Base-by-base conservation (phyloP, 768 basidiomycete species). In the Amanita jacksonii region DNA sequence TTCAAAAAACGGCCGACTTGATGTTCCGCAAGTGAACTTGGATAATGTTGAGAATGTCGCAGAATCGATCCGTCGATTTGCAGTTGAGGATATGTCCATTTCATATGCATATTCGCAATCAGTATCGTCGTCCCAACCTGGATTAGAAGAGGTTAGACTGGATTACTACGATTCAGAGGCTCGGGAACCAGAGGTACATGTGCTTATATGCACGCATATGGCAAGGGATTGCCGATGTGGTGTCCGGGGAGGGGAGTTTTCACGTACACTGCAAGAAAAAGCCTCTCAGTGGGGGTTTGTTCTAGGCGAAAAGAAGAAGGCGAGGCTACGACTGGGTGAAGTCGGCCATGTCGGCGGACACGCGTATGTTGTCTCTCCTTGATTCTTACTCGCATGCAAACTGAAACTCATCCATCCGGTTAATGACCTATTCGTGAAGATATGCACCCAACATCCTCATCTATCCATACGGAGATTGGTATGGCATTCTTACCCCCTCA, bases 341-440 rank as follows among this genome's bases (percentile, higher is more conserved):
- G 73, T 81, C 5, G 82, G 73, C 2, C 88, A 92, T 59, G 78
- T 92, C 40, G 88, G 89, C 1, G 86, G 86, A 19, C 88, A 92
- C 61, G 71, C 85, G 87, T 85, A 54, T 56, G 79, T 69, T 6
- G 16, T 58, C 57, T 46, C 44, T 44, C 50, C 16, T 42, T 20
- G 34, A 25, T 19, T 34, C 40, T 4, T 15, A 35, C 18, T 34
- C 8, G n/a, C n/a, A n/a, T n/a, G n/a, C n/a, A n/a, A n/a, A n/a
- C n/a, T n/a, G n/a, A n/a, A n/a, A n/a, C n/a, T n/a, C n/a, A n/a
- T n/a, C n/a, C n/a, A n/a, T n/a, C n/a, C n/a, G n/a, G n/a, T n/a
- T n/a, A n/a, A n/a, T n/a, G n/a, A n/a, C 38, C 15, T 48, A 19
- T 20, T 33, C 7, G 18, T 16, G 2, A 32, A 83, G 81, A 54